Base-by-base conservation (phyloP, 2,329 filamentous ascomycete species). In the Fusarium sarcochroum region DNA sequence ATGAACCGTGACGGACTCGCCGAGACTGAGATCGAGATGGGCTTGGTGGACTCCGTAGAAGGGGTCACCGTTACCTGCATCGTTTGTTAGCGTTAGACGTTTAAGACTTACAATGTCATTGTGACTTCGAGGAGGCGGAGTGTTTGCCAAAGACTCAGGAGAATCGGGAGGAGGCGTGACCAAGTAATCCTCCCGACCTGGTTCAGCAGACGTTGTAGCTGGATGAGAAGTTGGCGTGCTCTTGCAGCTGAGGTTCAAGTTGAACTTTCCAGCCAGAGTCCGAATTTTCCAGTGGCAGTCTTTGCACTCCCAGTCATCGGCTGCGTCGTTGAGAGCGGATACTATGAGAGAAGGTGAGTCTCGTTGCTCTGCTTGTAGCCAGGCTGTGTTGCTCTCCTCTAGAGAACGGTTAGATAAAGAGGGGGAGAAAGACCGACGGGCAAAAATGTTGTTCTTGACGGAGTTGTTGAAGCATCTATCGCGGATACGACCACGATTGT, bases 1-100 rank as follows among this genome's bases (percentile, higher is more conserved):
- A 7, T 32, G 27, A 4, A 58, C 55, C 5, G 38, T 40, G 13
- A 70, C 63, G 2, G 49, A 25, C 9, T 38, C 34, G 2, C 70
- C 71, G 3, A 20, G 30, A 25, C 53, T 47, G 1, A 73, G 50
- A 11, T 58, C 56, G 4, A 45, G 42, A 17, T 51, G 53, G 7
- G 66, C 66, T 17, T 52, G 56, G 14, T 66, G 54, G 5, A 61
- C 34, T 5, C 62, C 47, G 17, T 66, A 66, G 13, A 49, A 63
- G 13, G 58, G 20, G 10, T 57, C 13, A 6, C 60, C 27, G 8
- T 35, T 6, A 35, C 50, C 58, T 21, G 17, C 6, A 20, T 63
- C 58, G 25, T 27, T 57, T 21, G 38, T 63, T 15, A 49, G 50
- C 9, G 44, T 49, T 15, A 20, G 18, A 8, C 18, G 50, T 49